These are phyloP conservation scores for Prunus mume DNA, from an alignment of 306 rosid species.

Conservation along the genomic window DNA sequence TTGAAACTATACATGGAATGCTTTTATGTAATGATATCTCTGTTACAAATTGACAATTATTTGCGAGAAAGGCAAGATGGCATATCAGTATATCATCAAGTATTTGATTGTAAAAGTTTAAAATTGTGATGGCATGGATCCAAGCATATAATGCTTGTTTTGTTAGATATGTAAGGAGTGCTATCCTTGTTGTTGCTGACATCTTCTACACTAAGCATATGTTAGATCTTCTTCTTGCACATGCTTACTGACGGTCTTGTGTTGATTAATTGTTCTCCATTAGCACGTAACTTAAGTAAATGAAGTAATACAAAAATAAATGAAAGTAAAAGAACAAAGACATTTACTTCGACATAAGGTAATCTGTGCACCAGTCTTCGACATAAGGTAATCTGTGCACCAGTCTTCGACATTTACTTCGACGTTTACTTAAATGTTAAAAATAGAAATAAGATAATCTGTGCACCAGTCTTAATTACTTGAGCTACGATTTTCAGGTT, in stretches of 20 bases:
- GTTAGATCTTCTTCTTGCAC: not conserved
- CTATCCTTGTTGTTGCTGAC: constrained; percentile 28
- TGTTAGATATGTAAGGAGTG: not conserved
- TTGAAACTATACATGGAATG: not conserved
- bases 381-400: too few species aligned
- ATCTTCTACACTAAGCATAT: not conserved
- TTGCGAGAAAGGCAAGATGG: not conserved
- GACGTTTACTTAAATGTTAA: too few species aligned
- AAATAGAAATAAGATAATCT: too few species aligned
- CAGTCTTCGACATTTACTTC: too few species aligned
- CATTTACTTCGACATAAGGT: too few species aligned
- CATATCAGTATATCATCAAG: not conserved
- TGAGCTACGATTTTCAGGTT: too few species aligned
- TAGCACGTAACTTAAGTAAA: constrained; percentile 32
- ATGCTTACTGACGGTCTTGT: constrained; percentile 77
- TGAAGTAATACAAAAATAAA: too few species aligned
- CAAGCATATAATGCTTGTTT: too few species aligned
- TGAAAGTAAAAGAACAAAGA: too few species aligned
- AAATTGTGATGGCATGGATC: not conserved
- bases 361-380: too few species aligned
- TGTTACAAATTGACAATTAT: not conserved
- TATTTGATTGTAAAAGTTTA: not conserved
- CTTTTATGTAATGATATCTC: not conserved
- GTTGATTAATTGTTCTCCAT: constrained; percentile 34
- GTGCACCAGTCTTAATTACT: too few species aligned